phyloP scores from a whole-genome alignment of 192 early-diverging fungal species.

The Backusella westeae region DNA sequence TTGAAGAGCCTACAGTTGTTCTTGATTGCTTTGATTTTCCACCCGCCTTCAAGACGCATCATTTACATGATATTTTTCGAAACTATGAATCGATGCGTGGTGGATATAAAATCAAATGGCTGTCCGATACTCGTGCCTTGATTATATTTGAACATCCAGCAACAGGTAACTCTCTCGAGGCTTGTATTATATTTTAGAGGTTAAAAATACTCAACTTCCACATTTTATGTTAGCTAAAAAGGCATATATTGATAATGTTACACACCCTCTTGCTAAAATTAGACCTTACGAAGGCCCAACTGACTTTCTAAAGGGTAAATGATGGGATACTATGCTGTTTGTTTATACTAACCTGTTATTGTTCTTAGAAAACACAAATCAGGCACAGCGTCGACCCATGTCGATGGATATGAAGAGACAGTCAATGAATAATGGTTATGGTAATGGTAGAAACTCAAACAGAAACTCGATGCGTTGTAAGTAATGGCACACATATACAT shows the following conservation, averaged over 20 bases:
- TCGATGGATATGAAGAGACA: slow-evolving; percentile 14
- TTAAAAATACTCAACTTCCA: background rate
- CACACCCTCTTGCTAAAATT: slow-evolving; percentile 50
- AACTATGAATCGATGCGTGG: slow-evolving; percentile 58
- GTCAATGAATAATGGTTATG: slow-evolving; percentile 6
- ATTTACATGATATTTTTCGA: slow-evolving; percentile 66
- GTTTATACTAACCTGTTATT: background rate
- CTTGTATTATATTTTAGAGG: background rate
- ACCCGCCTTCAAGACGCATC: slow-evolving; percentile 62
- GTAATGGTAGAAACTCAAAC: slow-evolving; percentile 12
- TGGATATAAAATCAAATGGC: slow-evolving; percentile 72
- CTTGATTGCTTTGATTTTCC: slow-evolving; percentile 64
- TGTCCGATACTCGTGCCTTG: slow-evolving; percentile 66
- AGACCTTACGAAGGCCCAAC: slow-evolving; percentile 61
- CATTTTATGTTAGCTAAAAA: slow-evolving; percentile 40
- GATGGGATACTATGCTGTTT: background rate
- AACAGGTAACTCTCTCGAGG: slow-evolving; percentile 41
- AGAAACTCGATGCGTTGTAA: slow-evolving; percentile 14
- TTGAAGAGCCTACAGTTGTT: slow-evolving; percentile 43
- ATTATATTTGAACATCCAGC: slow-evolving; percentile 66
- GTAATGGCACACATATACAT: background rate
- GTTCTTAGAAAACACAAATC: background rate
- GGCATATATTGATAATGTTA: slow-evolving; percentile 56
- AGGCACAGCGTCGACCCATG: slow-evolving; percentile 10
- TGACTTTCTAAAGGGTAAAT: slow-evolving; percentile 28